Percentiles rank a stretch among this genome's conserved stretches.
phyloP scores from a whole-genome alignment of 23 red algal species.

The Gracilaria gracilis region DNA sequence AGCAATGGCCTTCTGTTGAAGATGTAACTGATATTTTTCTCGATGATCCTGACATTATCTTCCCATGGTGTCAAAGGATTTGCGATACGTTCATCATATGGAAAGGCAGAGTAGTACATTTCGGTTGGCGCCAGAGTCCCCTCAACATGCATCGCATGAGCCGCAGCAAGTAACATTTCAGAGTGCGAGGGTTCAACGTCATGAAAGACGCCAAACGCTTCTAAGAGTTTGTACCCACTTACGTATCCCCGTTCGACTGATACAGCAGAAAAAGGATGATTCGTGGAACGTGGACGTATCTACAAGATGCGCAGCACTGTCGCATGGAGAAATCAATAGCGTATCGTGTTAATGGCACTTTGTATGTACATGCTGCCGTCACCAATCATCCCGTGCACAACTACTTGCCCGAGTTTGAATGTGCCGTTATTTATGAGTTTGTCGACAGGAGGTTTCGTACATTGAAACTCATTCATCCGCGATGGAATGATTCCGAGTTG shows the following conservation, averaged over 20 bases:
- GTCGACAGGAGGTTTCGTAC: neutral
- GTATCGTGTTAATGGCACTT: neutral
- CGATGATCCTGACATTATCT: constrained; percentile 53
- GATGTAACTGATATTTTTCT: constrained; percentile 56
- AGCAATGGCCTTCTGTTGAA: constrained; percentile 63
- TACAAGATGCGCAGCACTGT: constrained; percentile 13
- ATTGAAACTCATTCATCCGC: neutral
- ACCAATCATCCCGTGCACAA: constrained; percentile 21
- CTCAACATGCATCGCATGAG: constrained; percentile 59
- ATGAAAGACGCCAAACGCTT: constrained; percentile 49
- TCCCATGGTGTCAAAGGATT: constrained; percentile 83
- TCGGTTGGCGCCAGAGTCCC: constrained; percentile 31
- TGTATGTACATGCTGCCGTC: neutral
- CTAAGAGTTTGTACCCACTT: constrained; percentile 50
- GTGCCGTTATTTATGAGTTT: neutral
- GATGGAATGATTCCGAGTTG: constrained; percentile 1
- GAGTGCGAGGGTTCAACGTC: constrained; percentile 60
- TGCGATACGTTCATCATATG: too few species aligned
- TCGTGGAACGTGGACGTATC: neutral
- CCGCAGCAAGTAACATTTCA: constrained; percentile 60
- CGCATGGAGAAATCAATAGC: neutral
- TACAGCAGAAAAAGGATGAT: too few species aligned
- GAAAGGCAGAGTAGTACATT: constrained; percentile 30
- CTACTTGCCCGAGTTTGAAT: neutral
- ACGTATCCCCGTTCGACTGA: constrained; percentile 48